phyloP scores from a whole-genome alignment of 129 eudicot genomes.

The Artemisia annua region DNA sequence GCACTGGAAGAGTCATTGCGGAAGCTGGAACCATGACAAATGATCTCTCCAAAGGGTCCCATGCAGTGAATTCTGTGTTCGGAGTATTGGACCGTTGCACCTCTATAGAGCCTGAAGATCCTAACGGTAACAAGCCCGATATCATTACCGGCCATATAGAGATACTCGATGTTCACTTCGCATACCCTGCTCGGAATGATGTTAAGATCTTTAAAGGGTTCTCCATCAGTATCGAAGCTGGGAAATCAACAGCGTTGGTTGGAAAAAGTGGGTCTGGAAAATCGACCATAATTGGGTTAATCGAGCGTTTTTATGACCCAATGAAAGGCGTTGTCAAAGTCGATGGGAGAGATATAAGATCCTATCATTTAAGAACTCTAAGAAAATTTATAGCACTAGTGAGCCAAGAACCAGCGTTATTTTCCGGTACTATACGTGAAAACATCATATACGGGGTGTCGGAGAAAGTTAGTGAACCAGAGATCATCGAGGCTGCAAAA shows the following conservation, averaged over 20 bases:
- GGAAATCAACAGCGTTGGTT: conserved; percentile 82
- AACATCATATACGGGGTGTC: conserved; percentile 74
- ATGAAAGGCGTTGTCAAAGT: conserved; percentile 55
- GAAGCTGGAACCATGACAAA: conserved; percentile 94
- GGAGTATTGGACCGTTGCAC: conserved; percentile 73
- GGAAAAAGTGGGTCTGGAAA: conserved; percentile 96
- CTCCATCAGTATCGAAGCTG: conserved; percentile 62
- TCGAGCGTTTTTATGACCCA: conserved; percentile 86
- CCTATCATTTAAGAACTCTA: conserved; percentile 67
- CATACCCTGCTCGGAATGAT: conserved; percentile 76
- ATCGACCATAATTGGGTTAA: conserved; percentile 74
- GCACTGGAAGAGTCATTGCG: conserved; percentile 87
- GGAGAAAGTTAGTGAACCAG: conserved; percentile 48
- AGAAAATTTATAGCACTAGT: conserved; percentile 84
- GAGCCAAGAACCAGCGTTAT: conserved; percentile 84
- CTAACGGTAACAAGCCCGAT: conserved; percentile 54
- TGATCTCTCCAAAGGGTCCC: conserved; percentile 75
- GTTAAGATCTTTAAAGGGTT: conserved; percentile 62
- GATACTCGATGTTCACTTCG: conserved; percentile 64
- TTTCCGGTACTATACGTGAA: conserved; percentile 69
- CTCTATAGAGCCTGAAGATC: conserved; percentile 69
- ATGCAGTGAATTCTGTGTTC: conserved; percentile 73
- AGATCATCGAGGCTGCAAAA: conserved; percentile 70
- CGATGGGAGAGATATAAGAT: conserved; percentile 70
- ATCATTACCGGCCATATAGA: conserved; percentile 62